Evolutionary conservation across 768 basidiomycete genomes (phyloP).

Genomic region (Suillus subluteus): DNA sequence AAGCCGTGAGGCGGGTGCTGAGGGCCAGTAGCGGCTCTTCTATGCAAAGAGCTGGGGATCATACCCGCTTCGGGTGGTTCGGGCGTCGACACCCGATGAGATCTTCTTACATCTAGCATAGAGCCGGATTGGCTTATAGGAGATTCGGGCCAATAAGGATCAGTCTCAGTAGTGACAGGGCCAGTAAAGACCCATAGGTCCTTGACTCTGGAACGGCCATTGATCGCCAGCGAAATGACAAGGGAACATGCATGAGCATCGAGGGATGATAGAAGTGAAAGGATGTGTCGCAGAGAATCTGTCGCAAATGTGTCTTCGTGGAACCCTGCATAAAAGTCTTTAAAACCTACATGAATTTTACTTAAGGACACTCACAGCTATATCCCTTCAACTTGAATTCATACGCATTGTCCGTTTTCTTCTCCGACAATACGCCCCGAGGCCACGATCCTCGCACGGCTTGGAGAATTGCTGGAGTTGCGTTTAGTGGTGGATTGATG

Average conservation of each 20-base stretch:
- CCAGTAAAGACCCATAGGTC: conserved; percentile 82
- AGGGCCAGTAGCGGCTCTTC: conserved; percentile 33
- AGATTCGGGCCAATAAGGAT: conserved; percentile 38
- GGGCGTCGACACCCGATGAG: conserved; percentile 36
- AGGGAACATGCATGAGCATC: conserved; percentile 71
- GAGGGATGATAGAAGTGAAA: conserved; percentile 65
- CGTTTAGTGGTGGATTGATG: conserved; percentile 73
- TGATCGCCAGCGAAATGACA: conserved; percentile 70
- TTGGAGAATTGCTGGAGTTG: conserved; percentile 81
- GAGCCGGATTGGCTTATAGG: conserved; percentile 40
- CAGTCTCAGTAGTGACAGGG: conserved; percentile 40
- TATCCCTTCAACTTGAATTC: conserved; percentile 86
- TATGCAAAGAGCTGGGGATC: conserved; percentile 34
- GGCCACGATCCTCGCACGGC: conserved; percentile 81
- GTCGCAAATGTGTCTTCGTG: conserved; percentile 76
- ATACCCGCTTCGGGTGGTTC: conserved; percentile 30
- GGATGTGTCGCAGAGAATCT: conserved; percentile 74
- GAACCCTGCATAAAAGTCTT: conserved; percentile 56
- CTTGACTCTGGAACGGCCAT: conserved; percentile 71
- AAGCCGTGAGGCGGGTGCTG: conserved; percentile 28
- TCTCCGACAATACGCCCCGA: conserved; percentile 76
- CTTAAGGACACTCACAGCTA: conserved; percentile 54
- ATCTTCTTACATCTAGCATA: conserved; percentile 39
- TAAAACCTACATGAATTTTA: conserved; percentile 19
- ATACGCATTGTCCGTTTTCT: conserved; percentile 71